Evolutionary conservation across 2,329 filamentous ascomycete genomes (phyloP), one percentile per base, ranked within the genome.

Genomic region (Arthrobotrys pseudoclavata): DNA sequence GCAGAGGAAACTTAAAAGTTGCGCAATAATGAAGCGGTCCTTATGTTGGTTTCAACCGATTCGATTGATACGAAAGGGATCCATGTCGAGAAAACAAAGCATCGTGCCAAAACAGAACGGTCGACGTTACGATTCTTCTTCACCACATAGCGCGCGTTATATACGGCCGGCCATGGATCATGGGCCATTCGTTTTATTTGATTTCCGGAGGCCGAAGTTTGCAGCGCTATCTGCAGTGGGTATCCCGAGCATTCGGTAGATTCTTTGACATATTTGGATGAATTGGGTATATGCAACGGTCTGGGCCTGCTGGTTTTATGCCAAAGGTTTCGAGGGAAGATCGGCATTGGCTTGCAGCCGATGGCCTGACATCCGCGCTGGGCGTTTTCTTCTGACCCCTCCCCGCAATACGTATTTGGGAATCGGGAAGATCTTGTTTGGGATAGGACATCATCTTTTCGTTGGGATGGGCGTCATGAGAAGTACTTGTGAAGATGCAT

Each of bases 11-110:
- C 24, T 68, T 47, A 62, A 70, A n/a, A 61, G 67, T 77, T 77
- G 74, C 74, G 74, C 74, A 70, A 77, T 77, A 67, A 66, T 60
- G 60, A 71, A 60, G 69, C 34, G 60, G 37, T 34, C 31, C 37
- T 63, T 48, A 47, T 45, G 34, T 62, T 53, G 63, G 63, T 67
- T 55, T 67, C 31, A 48, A 47, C 53, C 40, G 50, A 69, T 48
- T 48, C 18, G 34, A 60, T 48, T 57, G 50, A 69, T 60, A 69
- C 52, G 52, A 20, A 69, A 31, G 31, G 26, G 31, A 57, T 53
- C 67, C 67, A 70, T 70, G 55, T 70, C 67, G 15, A 48, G 66
- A 62, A 62, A 57, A 69, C 50, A 42, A 60, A 26, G 37, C 13
- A 52, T 47, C 55, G 55, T 63, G 67, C 55, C 64, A 42, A 42